Evolutionary conservation across 257 asterid species (phyloP).

Genomic region (Salvia miltiorrhiza): DNA sequence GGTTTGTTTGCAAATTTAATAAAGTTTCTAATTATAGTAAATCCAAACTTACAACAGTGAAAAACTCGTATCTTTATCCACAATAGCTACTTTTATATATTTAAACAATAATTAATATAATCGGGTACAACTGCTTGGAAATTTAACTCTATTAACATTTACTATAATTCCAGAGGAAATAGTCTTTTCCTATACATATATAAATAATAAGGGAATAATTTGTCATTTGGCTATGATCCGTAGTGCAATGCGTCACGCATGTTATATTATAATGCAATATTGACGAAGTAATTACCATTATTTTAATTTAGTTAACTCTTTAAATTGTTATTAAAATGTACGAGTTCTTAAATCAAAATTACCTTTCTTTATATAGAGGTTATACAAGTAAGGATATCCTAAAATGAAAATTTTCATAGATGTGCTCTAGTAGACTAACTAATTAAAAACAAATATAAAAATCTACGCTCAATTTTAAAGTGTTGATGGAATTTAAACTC

Average conservation of each 20-base stretch:
- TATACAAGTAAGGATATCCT: too few relatives aligned
- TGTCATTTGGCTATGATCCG: neutral
- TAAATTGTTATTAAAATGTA: neutral
- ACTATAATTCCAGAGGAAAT: too few relatives aligned
- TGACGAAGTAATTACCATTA: neutral
- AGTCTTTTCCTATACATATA: neutral
- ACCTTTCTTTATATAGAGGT: too few relatives aligned
- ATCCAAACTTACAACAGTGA: neutral
- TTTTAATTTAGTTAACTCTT: neutral
- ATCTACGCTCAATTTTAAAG: too few relatives aligned
- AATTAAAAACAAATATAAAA: too few relatives aligned
- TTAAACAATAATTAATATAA: neutral
- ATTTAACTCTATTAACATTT: neutral
- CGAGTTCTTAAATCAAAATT: too few relatives aligned
- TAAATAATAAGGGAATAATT: neutral
- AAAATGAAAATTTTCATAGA: too few relatives aligned
- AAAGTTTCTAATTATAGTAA: neutral
- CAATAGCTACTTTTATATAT: neutral
- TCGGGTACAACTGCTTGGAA: neutral
- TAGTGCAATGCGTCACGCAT: neutral
- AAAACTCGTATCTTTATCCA: neutral
- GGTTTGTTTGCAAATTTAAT: too few relatives aligned
- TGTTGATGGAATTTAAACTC: too few relatives aligned
- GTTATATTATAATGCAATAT: neutral
- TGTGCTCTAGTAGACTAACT: too few relatives aligned